Base-by-base conservation (phyloP, 306 rosid species). In the Pyrus bretschneideri region DNA sequence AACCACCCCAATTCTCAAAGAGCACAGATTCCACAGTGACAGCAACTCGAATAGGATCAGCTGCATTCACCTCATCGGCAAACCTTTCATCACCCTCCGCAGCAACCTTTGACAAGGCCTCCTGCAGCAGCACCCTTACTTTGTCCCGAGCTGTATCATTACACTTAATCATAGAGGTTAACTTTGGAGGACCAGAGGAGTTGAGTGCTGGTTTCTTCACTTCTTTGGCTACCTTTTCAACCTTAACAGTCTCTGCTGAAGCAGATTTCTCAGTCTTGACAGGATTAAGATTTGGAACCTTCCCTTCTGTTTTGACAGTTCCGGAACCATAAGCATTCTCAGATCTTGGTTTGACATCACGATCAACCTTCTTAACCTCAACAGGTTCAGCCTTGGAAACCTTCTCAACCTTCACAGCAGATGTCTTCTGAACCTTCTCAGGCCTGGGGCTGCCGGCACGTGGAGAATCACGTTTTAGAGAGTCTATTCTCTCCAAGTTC, bases 1-100 rank as follows among this genome's bases (percentile, higher is more conserved):
- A 88, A 81, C 93, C 84, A 72, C 99, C 99, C 99, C 99, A 96
- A 2, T 84, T 89, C 17, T 91, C 97, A 63, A 92, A 96, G 76
- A 96, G 83, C 62, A 81, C 82, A 22, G 99, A 96, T 83, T 96
- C 99, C 74, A 96, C 88, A 12, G 86, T 84, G 71, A 96, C 98
- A 57, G 99, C 90, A 71, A 89, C 96, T 11, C 99, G 90, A 49
- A 96, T 88, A 13, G 99, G 97, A 77, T 96, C 99, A 0, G 84
- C 76, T 42, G 84, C 88, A 81, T 83, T 83, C 52, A 96, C 97
- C 40, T 77, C 69, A 27, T 88, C 91, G 14, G 49, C 11, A 19
- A 70, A 19, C 64, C 86, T 89, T 82, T 87, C 96, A 63, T 88
- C 89, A 62, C 93, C 90, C 89, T 96, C 99, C 27, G 78, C 74